Evolutionary conservation across 2,329 filamentous ascomycete genomes (phyloP).

Genomic region (Colletotrichum sp.): DNA sequence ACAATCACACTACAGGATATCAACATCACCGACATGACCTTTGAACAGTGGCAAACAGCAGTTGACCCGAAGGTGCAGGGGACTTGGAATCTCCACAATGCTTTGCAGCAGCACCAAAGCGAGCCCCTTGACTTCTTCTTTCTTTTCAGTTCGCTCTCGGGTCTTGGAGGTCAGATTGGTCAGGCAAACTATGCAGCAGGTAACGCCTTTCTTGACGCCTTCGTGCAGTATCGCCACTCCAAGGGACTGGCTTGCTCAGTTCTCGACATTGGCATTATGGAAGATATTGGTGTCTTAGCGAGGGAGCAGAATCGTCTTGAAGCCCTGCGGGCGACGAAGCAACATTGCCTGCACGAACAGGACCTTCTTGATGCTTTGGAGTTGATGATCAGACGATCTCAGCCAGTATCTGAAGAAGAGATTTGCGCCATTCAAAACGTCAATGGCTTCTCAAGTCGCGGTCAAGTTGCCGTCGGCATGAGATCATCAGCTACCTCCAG

Average conservation of each 20-base stretch:
- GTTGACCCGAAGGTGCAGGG: slow-evolving; percentile 45
- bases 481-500: background rate
- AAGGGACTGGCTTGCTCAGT: slow-evolving; percentile 40
- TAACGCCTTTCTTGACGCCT: slow-evolving; percentile 45
- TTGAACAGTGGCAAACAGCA: slow-evolving; percentile 38
- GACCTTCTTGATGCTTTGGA: slow-evolving; percentile 23
- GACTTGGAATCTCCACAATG: slow-evolving; percentile 48
- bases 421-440: too few relatives aligned
- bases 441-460: slow-evolving; percentile 14
- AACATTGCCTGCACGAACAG: slow-evolving; percentile 23
- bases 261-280: slow-evolving; percentile 44
- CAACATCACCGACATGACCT: slow-evolving; percentile 38
- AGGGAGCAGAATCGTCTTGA: slow-evolving; percentile 20
- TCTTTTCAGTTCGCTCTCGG: slow-evolving; percentile 37
- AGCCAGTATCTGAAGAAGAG: background rate
- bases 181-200: slow-evolving; percentile 47
- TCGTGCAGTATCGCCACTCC: slow-evolving; percentile 38
- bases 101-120: slow-evolving; percentile 15
- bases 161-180: slow-evolving; percentile 35
- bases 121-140: slow-evolving; percentile 41
- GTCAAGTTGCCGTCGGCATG: slow-evolving; percentile 22
- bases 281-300: slow-evolving; percentile 41
- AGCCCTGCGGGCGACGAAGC: slow-evolving; percentile 3
- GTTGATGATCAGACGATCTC: slow-evolving; percentile 9
- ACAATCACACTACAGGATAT: background rate